Percentiles rank a stretch among this genome's conserved stretches.
Evolutionary conservation across 345 rosid genomes (phyloP).

Genomic region (Corchorus olitorius): DNA sequence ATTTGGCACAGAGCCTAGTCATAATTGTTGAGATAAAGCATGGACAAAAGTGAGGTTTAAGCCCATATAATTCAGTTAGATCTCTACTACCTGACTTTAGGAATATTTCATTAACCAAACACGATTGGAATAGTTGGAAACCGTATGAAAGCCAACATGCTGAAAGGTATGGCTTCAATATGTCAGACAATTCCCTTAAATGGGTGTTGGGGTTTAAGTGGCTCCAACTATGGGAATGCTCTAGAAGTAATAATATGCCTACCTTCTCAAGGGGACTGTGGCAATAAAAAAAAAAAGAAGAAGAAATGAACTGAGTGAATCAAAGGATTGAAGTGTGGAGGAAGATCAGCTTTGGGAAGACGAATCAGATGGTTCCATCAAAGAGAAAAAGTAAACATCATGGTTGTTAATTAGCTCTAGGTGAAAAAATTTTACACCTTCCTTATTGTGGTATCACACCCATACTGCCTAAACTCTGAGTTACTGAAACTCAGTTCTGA

Average conservation of each 20-base stretch:
- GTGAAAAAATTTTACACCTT: neutral
- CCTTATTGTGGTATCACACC: neutral
- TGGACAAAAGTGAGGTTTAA: neutral
- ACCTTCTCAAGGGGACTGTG: no score
- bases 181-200: neutral
- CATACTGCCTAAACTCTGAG: neutral
- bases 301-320: neutral
- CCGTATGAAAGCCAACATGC: neutral
- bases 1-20: neutral
- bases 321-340: neutral
- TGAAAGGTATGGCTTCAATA: neutral
- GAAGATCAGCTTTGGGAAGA: neutral
- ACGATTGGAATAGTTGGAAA: neutral
- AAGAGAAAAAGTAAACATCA: neutral
- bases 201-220: neutral
- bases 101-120: neutral
- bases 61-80: neutral
- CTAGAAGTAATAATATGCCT: no score
- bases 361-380: neutral
- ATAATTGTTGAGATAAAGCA: neutral
- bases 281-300: neutral
- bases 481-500: neutral
- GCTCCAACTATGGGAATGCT: neutral
- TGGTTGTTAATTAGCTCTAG: neutral
- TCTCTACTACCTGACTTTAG: neutral